These are phyloP conservation scores for Acanthochlamys bracteata DNA, from an alignment of 106 monocot species.

Conservation along the genomic window DNA sequence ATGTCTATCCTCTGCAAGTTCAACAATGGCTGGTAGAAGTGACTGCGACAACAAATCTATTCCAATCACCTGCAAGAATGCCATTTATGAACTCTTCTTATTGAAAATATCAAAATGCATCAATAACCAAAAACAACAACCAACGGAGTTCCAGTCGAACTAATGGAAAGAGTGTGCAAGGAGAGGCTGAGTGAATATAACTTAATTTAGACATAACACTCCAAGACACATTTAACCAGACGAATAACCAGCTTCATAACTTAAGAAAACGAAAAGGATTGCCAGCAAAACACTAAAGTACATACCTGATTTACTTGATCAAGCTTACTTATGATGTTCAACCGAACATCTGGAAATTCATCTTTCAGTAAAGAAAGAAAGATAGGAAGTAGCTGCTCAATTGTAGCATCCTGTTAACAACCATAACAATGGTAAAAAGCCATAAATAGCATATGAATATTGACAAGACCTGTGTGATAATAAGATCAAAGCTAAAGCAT, in stretches of 20 bases:
- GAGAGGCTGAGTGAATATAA: too few relatives aligned
- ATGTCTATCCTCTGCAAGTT: conserved; percentile 90
- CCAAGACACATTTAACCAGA: neutral
- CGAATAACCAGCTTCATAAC: too few relatives aligned
- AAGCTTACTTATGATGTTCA: conserved; percentile 95
- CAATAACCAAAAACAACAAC: conserved; percentile 6
- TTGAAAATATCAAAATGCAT: too few relatives aligned
- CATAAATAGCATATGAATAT: neutral
- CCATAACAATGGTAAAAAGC: neutral
- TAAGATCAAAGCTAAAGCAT: too few relatives aligned
- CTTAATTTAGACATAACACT: too few relatives aligned
- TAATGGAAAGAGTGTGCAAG: too few relatives aligned
- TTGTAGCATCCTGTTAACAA: conserved; percentile 67
- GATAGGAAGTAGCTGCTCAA: conserved; percentile 86
- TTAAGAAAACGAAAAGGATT: too few relatives aligned
- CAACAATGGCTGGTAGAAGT: conserved; percentile 82
- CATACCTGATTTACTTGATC: conserved; percentile 96
- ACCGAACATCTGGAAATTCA: conserved; percentile 92
- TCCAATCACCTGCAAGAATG: conserved; percentile 64
- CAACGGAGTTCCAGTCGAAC: too few relatives aligned
- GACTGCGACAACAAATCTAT: conserved; percentile 90
- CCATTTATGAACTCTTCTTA: neutral
- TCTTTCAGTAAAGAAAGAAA: conserved; percentile 93
- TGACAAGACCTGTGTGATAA: too few relatives aligned
- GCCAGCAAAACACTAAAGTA: too few relatives aligned